Conservation (phyloP, 2,329 filamentous ascomycete genomes). For the Eutypella sp. region DNA sequence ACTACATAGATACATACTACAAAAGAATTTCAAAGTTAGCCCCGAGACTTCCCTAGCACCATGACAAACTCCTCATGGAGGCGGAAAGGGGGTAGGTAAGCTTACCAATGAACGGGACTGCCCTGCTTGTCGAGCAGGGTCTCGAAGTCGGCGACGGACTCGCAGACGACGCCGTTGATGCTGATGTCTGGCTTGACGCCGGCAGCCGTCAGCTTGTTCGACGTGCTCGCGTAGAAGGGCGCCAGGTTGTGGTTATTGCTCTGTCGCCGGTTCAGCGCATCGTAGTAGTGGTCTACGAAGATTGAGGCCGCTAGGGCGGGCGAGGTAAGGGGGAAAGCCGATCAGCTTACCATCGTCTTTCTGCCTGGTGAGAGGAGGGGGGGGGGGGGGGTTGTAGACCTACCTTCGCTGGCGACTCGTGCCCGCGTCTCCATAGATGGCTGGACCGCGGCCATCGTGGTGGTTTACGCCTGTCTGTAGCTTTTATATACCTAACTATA, state of each 20-base stretch:
- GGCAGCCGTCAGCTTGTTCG: slow-evolving; percentile 44
- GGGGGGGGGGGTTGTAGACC: no score
- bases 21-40: no score
- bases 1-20: no score
- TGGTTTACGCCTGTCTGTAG: no score
- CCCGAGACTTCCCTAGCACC: no score
- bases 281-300: slow-evolving; percentile 73
- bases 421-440: slow-evolving; percentile 23
- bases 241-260: slow-evolving; percentile 54
- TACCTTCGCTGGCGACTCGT: slow-evolving; percentile 32
- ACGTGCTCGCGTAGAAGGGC: slow-evolving; percentile 65
- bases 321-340: no score
- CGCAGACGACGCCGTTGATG: slow-evolving; percentile 69
- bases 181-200: slow-evolving; percentile 61
- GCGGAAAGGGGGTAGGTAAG: not conserved
- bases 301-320: slow-evolving; percentile 69
- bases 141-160: slow-evolving; percentile 60
- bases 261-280: slow-evolving; percentile 60
- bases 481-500: not conserved
- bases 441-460: slow-evolving; percentile 13
- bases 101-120: slow-evolving; percentile 3
- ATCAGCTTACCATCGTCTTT: no score
- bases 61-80: not conserved
- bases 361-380: no score
- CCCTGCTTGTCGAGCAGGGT: slow-evolving; percentile 60